Conservation (phyloP, 331 rosid genomes). For the Malus hybrid region DNA sequence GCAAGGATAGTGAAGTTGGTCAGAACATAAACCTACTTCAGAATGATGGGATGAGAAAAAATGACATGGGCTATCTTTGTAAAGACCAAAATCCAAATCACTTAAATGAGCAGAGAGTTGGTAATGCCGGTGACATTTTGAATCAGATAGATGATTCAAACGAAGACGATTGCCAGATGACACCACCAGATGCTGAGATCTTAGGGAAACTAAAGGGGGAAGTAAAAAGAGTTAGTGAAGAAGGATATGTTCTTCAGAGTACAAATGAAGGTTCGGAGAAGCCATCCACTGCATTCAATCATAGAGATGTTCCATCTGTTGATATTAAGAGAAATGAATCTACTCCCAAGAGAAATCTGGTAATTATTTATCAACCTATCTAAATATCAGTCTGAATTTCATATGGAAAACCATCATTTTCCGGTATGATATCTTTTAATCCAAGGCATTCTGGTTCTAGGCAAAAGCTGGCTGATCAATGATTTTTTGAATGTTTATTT, state of each 20-base stretch:
- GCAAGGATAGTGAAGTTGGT: constrained; percentile 9
- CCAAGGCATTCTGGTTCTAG: neutral
- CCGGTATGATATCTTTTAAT: neutral
- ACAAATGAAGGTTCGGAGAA: constrained; percentile 12
- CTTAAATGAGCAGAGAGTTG: constrained; percentile 10
- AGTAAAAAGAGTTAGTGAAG: constrained; percentile 16
- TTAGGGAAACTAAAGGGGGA: constrained; percentile 6
- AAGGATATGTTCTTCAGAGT: constrained; percentile 14
- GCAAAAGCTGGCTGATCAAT: neutral
- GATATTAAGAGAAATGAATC: constrained; percentile 13
- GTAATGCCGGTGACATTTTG: constrained; percentile 13
- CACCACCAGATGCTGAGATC: constrained; percentile 33
- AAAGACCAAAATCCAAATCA: constrained; percentile 14
- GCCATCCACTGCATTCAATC: constrained; percentile 11
- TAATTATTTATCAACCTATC: constrained; percentile 14
- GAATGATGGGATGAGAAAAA: constrained; percentile 7
- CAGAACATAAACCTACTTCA: constrained; percentile 6
- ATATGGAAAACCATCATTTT: neutral
- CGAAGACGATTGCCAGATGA: constrained; percentile 25
- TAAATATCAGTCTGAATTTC: neutral
- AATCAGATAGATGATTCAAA: constrained; percentile 24
- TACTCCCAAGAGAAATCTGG: constrained; percentile 26
- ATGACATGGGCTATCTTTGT: constrained; percentile 9
- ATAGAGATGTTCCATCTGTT: neutral
- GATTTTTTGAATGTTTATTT: neutral